Conservation (phyloP, 345 rosid genomes). For the Cardamine resedifolia region DNA sequence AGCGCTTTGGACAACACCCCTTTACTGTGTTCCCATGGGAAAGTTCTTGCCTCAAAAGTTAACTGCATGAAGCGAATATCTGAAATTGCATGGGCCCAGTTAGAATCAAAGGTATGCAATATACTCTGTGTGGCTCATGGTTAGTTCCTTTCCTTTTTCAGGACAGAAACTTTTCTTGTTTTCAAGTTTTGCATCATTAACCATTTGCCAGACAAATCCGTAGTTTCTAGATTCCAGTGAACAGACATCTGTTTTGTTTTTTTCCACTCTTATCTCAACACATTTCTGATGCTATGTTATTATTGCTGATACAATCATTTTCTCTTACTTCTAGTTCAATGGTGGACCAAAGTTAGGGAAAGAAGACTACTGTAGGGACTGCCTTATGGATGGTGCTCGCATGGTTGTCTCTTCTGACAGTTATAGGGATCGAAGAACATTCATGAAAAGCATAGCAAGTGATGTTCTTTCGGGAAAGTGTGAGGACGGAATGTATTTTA, state of each 20-base stretch:
- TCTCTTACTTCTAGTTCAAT: conserved; percentile 49
- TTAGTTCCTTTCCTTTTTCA: conserved; percentile 17
- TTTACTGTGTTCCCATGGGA: conserved; percentile 81
- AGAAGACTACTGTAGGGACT: conserved; percentile 68
- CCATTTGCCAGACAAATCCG: conserved; percentile 9
- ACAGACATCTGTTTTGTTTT: conserved; percentile 12
- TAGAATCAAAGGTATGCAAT: conserved; percentile 66
- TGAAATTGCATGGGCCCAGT: conserved; percentile 68
- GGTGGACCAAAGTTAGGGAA: conserved; percentile 80
- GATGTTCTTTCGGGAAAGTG: conserved; percentile 64
- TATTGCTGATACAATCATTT: conserved; percentile 30
- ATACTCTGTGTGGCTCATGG: conserved; percentile 1
- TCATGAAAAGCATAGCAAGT: conserved; percentile 69
- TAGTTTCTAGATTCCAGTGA: conserved; percentile 13
- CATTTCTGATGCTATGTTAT: not conserved
- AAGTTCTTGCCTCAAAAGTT: conserved; percentile 69
- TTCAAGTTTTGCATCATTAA: conserved; percentile 16
- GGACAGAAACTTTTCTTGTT: conserved; percentile 1
- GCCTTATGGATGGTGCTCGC: conserved; percentile 76
- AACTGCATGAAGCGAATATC: conserved; percentile 78
- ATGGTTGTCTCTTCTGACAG: conserved; percentile 76
- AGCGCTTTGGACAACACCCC: conserved; percentile 69
- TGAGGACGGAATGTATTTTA: conserved; percentile 64
- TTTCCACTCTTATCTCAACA: conserved; percentile 2
- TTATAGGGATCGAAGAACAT: conserved; percentile 84